Evolutionary conservation across 768 basidiomycete genomes (phyloP).

Genomic region (Leccinellum luteum): DNA sequence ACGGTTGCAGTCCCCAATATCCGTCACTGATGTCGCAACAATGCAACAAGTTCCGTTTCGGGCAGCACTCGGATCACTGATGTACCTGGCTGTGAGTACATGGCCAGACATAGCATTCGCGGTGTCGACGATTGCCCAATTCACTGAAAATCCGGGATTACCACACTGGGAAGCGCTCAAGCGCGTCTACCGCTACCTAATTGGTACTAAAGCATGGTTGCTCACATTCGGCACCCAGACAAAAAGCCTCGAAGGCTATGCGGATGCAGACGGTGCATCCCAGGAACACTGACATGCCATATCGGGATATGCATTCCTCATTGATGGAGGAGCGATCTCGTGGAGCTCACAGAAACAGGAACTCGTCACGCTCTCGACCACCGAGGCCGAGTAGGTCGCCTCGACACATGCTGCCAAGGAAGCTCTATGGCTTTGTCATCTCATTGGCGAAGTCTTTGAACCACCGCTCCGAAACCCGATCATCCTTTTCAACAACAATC

Average conservation of each 20-base stretch:
- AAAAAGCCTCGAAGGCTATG: neutral
- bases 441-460: neutral
- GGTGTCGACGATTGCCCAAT: neutral
- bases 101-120: neutral
- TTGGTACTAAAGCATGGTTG: rapidly evolving
- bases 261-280: slow-evolving; percentile 5
- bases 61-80: neutral
- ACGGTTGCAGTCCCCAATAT: slow-evolving; percentile 17
- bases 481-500: neutral
- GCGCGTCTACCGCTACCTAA: neutral
- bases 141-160: neutral
- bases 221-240: neutral
- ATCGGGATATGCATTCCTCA: slow-evolving; percentile 20
- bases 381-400: slow-evolving; percentile 33
- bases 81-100: neutral
- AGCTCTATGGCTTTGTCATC: slow-evolving; percentile 11
- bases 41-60: slow-evolving; percentile 30
- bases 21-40: slow-evolving; percentile 12
- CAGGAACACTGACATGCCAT: slow-evolving; percentile 2
- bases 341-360: slow-evolving; percentile 39
- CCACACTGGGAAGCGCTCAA: neutral
- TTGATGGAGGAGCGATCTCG: slow-evolving; percentile 14
- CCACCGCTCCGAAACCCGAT: neutral
- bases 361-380: slow-evolving; percentile 35
- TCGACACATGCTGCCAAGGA: slow-evolving; percentile 30